These are phyloP conservation scores for Trametes maxima DNA, from an alignment of 768 basidiomycete species.

Conservation along the genomic window DNA sequence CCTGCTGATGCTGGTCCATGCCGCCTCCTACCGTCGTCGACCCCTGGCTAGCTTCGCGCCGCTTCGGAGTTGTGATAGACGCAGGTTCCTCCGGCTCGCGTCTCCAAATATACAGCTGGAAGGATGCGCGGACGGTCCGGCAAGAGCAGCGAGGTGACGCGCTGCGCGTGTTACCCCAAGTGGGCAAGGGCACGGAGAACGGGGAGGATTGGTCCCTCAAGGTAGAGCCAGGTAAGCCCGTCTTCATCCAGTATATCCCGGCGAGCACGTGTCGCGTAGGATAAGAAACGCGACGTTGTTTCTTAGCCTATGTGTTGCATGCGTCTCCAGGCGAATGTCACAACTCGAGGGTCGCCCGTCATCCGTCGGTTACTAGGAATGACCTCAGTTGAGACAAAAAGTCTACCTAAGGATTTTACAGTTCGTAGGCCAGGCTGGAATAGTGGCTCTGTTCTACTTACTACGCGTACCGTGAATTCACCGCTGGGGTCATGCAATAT, in stretches of 20 bases:
- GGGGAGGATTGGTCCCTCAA: slow-evolving; percentile 89
- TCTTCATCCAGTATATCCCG: not conserved
- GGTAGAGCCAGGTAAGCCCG: slow-evolving; percentile 85
- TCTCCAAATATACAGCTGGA: slow-evolving; percentile 97
- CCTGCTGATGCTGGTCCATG: slow-evolving; percentile 49
- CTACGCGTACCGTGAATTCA: too few relatives aligned
- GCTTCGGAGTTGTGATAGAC: slow-evolving; percentile 95
- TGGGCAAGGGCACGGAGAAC: slow-evolving; percentile 86
- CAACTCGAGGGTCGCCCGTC: too few relatives aligned
- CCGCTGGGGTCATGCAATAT: too few relatives aligned
- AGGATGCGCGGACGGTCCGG: slow-evolving; percentile 67
- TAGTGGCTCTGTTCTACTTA: too few relatives aligned
- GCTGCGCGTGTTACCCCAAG: slow-evolving; percentile 67
- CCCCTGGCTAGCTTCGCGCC: slow-evolving; percentile 76
- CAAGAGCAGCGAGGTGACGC: slow-evolving; percentile 53
- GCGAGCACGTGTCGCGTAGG: too few relatives aligned
- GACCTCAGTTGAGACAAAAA: too few relatives aligned
- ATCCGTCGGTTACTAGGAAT: too few relatives aligned
- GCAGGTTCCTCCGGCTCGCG: slow-evolving; percentile 98
- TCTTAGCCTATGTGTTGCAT: too few relatives aligned
- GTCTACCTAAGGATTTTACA: too few relatives aligned
- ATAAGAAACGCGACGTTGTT: too few relatives aligned
- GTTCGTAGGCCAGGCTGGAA: too few relatives aligned
- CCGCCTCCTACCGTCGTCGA: slow-evolving; percentile 72
- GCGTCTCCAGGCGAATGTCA: too few relatives aligned